phyloP scores from a whole-genome alignment of 345 rosid genomes.

The Eutrema yunnanense region DNA sequence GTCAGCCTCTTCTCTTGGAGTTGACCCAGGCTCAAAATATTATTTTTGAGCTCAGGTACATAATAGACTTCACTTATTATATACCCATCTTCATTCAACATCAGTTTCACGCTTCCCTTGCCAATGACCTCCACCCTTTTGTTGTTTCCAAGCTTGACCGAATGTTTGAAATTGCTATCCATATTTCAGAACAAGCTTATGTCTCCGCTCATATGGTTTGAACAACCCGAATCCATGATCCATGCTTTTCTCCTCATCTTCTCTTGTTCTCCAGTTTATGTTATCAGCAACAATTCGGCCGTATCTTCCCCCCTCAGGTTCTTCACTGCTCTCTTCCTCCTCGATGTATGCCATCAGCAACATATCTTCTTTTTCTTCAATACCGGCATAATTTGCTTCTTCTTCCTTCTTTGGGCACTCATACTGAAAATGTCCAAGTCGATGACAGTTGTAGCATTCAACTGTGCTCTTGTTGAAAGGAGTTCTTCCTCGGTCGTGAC shows the following conservation, averaged over 20 bases:
- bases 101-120: background rate
- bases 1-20: too few species aligned
- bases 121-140: background rate
- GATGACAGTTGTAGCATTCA: background rate
- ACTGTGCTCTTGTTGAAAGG: background rate
- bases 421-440: background rate
- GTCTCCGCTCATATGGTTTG: background rate
- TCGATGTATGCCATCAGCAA: background rate
- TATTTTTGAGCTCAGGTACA: too few species aligned
- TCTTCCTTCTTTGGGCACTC: background rate
- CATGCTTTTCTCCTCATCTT: background rate
- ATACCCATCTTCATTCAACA: fast-evolving
- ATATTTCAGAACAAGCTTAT: background rate
- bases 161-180: background rate
- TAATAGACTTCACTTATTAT: background rate
- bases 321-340: background rate
- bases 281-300: background rate
- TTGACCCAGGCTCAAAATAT: too few species aligned
- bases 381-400: background rate
- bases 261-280: background rate
- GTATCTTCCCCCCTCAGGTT: too few species aligned
- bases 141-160: background rate
- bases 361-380: background rate
- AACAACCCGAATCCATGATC: background rate
- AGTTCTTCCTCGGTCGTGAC: background rate